phyloP scores from a whole-genome alignment of 805 yeast genomes.

The Lachancea quebecensis region DNA sequence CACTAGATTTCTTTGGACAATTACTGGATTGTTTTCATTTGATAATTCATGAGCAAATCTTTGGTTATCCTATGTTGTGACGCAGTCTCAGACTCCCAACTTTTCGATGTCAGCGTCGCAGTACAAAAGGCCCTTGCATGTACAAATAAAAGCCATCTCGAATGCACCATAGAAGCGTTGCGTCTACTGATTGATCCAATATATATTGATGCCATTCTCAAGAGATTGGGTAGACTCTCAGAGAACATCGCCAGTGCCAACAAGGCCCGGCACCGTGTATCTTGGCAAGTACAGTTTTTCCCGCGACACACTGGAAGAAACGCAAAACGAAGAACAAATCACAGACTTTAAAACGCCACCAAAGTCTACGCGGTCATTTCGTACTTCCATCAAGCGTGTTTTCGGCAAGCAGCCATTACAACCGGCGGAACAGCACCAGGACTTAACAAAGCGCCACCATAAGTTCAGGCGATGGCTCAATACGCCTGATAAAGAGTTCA shows the following conservation, averaged over 20 bases:
- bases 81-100: too few relatives aligned
- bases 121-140: neutral
- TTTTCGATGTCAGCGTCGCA: neutral
- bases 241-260: neutral
- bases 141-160: neutral
- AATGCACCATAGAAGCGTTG: neutral
- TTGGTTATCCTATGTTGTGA: too few relatives aligned
- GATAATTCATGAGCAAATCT: too few relatives aligned
- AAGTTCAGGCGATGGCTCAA: conserved; percentile 7
- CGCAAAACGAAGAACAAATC: neutral
- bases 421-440: neutral
- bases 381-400: conserved; percentile 1
- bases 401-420: neutral
- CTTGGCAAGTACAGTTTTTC: conserved; percentile 6
- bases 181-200: neutral
- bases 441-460: conserved; percentile 3
- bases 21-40: too few relatives aligned
- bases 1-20: too few relatives aligned
- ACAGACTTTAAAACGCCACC: conserved; percentile 3
- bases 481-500: neutral
- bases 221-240: neutral
- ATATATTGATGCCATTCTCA: neutral
- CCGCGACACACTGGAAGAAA: conserved; percentile 4
- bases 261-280: conserved; percentile 9
- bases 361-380: conserved; percentile 1